These are phyloP conservation scores for Rutstroemia sydowiana DNA, from an alignment of 2,329 filamentous ascomycete species.

Conservation along the genomic window DNA sequence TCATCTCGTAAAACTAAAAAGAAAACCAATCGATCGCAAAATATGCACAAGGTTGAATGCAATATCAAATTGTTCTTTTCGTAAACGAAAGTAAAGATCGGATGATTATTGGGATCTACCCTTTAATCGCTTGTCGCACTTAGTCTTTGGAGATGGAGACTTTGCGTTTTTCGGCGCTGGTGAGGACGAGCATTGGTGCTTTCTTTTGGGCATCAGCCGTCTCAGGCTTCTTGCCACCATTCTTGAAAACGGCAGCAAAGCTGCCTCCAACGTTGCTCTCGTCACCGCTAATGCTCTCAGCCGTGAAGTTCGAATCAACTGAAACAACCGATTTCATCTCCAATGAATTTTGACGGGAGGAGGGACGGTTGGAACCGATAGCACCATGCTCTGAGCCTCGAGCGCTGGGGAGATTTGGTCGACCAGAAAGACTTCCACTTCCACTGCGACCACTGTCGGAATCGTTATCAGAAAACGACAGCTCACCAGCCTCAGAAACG, in stretches of 20 bases:
- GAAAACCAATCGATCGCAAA: slow-evolving; percentile 10
- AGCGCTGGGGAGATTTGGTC: slow-evolving; percentile 62
- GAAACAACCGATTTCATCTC: slow-evolving; percentile 42
- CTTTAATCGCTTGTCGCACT: slow-evolving; percentile 18
- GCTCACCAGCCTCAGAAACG: slow-evolving; percentile 70
- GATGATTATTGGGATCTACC: slow-evolving; percentile 30
- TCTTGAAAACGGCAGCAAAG: slow-evolving; percentile 61
- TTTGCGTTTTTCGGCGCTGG: slow-evolving; percentile 86
- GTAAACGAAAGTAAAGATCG: slow-evolving; percentile 24
- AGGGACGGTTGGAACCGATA: slow-evolving; percentile 80
- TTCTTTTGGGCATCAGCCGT: slow-evolving; percentile 61
- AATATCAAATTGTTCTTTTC: slow-evolving; percentile 31
- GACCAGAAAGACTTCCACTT: slow-evolving; percentile 71
- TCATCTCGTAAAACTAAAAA: slow-evolving; percentile 29
- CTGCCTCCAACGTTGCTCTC: slow-evolving; percentile 52
- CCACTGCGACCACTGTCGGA: slow-evolving; percentile 62
- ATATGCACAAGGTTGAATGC: slow-evolving; percentile 33
- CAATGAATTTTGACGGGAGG: slow-evolving; percentile 53
- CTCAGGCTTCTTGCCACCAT: slow-evolving; percentile 49
- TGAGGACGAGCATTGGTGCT: slow-evolving; percentile 80
- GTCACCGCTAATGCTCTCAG: slow-evolving; percentile 60
- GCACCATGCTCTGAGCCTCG: slow-evolving; percentile 74
- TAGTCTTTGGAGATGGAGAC: slow-evolving; percentile 48
- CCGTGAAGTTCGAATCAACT: slow-evolving; percentile 43
- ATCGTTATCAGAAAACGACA: slow-evolving; percentile 67